phyloP scores from a whole-genome alignment of 78 protist species.

The Blattamonas nauphoetae region DNA sequence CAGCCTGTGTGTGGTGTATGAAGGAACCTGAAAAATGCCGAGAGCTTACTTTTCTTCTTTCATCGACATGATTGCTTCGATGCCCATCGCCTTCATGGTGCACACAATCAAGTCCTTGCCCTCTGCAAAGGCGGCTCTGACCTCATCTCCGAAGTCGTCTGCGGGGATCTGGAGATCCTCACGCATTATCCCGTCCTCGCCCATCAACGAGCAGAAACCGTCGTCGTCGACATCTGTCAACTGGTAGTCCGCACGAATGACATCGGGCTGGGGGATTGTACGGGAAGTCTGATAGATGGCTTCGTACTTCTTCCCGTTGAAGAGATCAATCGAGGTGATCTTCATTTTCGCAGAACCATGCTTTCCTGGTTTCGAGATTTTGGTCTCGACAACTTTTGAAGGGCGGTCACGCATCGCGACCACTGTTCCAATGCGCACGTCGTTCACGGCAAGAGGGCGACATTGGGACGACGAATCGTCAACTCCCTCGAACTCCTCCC shows the following conservation, averaged over 20 bases:
- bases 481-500: conserved; percentile 5
- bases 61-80: conserved; percentile 21
- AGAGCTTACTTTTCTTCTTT: too few species aligned
- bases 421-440: conserved; percentile 1
- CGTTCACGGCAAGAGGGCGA: conserved; percentile 6
- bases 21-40: too few species aligned
- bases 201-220: conserved; percentile 18
- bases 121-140: conserved; percentile 18
- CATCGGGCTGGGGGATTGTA: conserved; percentile 17
- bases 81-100: conserved; percentile 22
- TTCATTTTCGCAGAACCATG: conserved; percentile 46
- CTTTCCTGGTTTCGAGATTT: conserved; percentile 47
- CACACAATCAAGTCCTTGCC: conserved; percentile 13
- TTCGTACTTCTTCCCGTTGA: conserved; percentile 36
- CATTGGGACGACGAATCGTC: background rate
- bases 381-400: conserved; percentile 31
- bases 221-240: conserved; percentile 23
- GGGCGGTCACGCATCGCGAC: conserved; percentile 39
- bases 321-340: conserved; percentile 34
- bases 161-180: conserved; percentile 20
- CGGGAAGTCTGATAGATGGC: conserved; percentile 17
- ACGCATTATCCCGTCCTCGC: conserved; percentile 1
- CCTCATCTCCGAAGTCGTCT: background rate
- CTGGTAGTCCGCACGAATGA: conserved; percentile 7
- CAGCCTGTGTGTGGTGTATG: too few species aligned